Evolutionary conservation across 75 land plant genomes (phyloP), one percentile per base, ranked within the genome.

Genomic region (Sequoiadendron giganteum): DNA sequence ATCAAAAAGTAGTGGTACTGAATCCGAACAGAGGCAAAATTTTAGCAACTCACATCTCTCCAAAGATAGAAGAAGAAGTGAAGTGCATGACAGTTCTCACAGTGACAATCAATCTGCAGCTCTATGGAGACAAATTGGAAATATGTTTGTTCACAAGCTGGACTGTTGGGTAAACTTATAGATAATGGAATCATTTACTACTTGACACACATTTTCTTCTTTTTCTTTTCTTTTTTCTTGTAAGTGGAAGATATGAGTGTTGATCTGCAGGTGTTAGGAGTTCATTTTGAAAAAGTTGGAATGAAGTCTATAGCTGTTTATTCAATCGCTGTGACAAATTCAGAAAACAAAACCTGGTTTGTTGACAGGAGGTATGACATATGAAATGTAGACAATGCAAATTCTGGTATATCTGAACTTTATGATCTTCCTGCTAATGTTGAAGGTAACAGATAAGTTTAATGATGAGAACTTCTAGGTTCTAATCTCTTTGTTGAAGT

Each of bases 221-320:
- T 28, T 48, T 55, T 11, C 9, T 9, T 85, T 15, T 52, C 5
- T 32, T 28, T 30, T 54, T 49, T 1, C 28, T 73, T 75, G 32
- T 82, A 45, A 43, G 47, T 82, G 52, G 52, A 45, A 32, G 14
- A 15, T 21, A 84, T 16, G 16, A 10, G 6, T n/a, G 52, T 18
- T 39, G 14, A 32, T 85, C 19, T 58, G 80, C 95, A 98, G 98
- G 98, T 98, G 77, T 86, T 95, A 55, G 98, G 99, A 88, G 99
- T 98, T 43, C 96, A 96, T 91, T 96, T 95, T 90, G 99, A 98
- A 90, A 96, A 95, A 88, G 86, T 86, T 87, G 95, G 96, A 10
- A 95, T 97, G 80, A 95, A 95, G 87, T 90, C 99, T 61, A 96
- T 98, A 92, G 99, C 95, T 78, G 98, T 98, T 83, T 98, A 98